Percentiles rank a stretch among this genome's conserved stretches.
These are phyloP conservation scores for Diaporthe sp. DNA, from an alignment of 2,329 filamentous ascomycete species.

Conservation along the genomic window DNA sequence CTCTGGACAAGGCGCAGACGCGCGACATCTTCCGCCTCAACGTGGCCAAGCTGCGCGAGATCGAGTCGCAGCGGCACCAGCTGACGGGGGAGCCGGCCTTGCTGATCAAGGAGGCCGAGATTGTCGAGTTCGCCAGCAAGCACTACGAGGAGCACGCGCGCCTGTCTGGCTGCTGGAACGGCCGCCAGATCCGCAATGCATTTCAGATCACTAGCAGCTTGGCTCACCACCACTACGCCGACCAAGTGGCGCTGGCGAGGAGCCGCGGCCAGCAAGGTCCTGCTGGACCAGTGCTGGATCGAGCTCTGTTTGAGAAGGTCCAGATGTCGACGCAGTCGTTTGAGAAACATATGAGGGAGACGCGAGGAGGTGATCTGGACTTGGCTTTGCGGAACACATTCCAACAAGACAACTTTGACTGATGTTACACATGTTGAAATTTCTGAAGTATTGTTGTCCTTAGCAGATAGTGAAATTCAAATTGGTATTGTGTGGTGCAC, in stretches of 20 bases:
- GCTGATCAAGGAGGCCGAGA: slow-evolving; percentile 29
- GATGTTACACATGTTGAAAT: neutral
- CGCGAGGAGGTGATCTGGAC: slow-evolving; percentile 15
- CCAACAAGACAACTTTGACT: slow-evolving; percentile 19
- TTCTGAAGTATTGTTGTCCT: neutral
- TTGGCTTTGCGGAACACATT: slow-evolving; percentile 24
- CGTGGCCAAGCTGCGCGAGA: slow-evolving; percentile 24
- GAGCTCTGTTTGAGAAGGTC: slow-evolving; percentile 56
- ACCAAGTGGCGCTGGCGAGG: slow-evolving; percentile 43
- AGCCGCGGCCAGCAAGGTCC: slow-evolving; percentile 51
- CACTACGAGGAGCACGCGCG: slow-evolving; percentile 27
- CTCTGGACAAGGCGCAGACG: slow-evolving; percentile 35
- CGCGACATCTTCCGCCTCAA: slow-evolving; percentile 41
- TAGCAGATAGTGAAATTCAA: neutral
- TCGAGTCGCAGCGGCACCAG: slow-evolving; percentile 23
- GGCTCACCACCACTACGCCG: slow-evolving; percentile 12
- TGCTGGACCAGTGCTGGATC: slow-evolving; percentile 54
- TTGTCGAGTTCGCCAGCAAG: slow-evolving; percentile 22
- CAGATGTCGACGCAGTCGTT: slow-evolving; percentile 60
- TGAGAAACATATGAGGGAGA: slow-evolving; percentile 57
- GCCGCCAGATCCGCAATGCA: slow-evolving; percentile 52
- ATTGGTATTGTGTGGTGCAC: neutral
- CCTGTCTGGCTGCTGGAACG: slow-evolving; percentile 48
- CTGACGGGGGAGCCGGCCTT: slow-evolving; percentile 40
- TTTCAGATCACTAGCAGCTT: slow-evolving; percentile 49